Evolutionary conservation across 2,329 filamentous ascomycete genomes (phyloP), one percentile per base, ranked within the genome.

Genomic region (Penicillium oxalicum): DNA sequence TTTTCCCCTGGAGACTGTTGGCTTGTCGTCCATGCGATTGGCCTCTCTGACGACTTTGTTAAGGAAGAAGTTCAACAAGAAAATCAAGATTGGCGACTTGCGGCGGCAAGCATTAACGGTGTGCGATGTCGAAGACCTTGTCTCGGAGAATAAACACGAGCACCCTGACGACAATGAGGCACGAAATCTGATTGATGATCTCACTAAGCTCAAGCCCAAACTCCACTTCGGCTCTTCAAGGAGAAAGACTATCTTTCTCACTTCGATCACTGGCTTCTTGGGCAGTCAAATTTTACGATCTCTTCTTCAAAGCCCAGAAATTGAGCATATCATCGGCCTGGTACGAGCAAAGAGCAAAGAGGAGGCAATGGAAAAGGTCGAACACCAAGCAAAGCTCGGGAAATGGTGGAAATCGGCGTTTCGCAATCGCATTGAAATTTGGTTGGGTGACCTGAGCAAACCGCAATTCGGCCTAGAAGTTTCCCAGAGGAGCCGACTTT

Each of bases 391-490:
- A 36, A 12, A 36, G 12, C 34, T 49, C 6, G 47, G 37, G 27
- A 27, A 46, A 38, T 49, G 47, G 47, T 49, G 34, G 34, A 12
- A 36, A 12, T 12, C 34, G 1, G n/a, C 34, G 34, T 36, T 36
- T 13, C 36, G 24, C 27, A 41, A 47, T 32, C 44, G 48, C 18
- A 45, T 52, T 18, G 40, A 50, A 35, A 27, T 38, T 28, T 47
- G 40, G 37, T 42, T 43, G 11, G 44, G 47, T 13, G 47, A 53
- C 13, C 37, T 53, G 2, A 43, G 37, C 36, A 45, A 45, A 40
- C 44, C 47, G 1, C 8, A 40, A n/a, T 41, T 53, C 32, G 47
- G 50, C 8, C 24, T 50, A 8, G 27, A 53, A 8, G 13, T 44
- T 6, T 26, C 33, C 27, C 38, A 46, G 12, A 48, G 45, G 45